Percentiles rank a stretch among this genome's conserved stretches.
These are phyloP conservation scores for Crithidia acanthocephali DNA, from an alignment of 208 protist species.

Conservation along the genomic window DNA sequence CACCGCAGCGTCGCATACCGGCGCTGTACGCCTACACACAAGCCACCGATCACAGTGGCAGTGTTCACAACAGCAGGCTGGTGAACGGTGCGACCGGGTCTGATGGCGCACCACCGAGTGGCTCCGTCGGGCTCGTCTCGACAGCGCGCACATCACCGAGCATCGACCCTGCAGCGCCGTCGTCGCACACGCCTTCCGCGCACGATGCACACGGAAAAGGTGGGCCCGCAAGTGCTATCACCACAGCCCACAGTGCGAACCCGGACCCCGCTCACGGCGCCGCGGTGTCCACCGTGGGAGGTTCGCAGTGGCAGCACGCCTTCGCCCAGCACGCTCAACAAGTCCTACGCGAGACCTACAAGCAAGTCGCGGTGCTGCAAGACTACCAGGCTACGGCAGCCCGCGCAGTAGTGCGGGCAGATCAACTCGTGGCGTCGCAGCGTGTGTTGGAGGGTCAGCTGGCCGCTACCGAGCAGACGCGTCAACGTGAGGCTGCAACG, in stretches of 20 bases:
- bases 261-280: too few species aligned
- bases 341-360: conserved; percentile 22
- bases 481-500: background rate
- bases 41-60: too few species aligned
- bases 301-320: conserved; percentile 20
- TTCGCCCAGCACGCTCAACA: conserved; percentile 21
- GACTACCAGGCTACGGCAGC: conserved; percentile 3
- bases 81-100: background rate
- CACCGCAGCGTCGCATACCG: conserved; percentile 7
- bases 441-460: conserved; percentile 12
- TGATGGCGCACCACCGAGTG: background rate
- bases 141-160: background rate
- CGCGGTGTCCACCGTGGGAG: background rate
- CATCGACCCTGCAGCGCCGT: background rate
- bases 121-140: conserved; percentile 2
- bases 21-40: background rate
- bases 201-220: too few species aligned
- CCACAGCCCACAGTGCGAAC: too few species aligned
- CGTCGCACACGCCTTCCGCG: background rate
- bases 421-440: background rate
- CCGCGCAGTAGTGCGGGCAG: conserved; percentile 17
- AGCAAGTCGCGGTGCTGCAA: conserved; percentile 28
- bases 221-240: too few species aligned
- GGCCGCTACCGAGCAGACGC: background rate
- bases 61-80: background rate